phyloP scores from a whole-genome alignment of 768 basidiomycete species.

The Phylloporus sp. region DNA sequence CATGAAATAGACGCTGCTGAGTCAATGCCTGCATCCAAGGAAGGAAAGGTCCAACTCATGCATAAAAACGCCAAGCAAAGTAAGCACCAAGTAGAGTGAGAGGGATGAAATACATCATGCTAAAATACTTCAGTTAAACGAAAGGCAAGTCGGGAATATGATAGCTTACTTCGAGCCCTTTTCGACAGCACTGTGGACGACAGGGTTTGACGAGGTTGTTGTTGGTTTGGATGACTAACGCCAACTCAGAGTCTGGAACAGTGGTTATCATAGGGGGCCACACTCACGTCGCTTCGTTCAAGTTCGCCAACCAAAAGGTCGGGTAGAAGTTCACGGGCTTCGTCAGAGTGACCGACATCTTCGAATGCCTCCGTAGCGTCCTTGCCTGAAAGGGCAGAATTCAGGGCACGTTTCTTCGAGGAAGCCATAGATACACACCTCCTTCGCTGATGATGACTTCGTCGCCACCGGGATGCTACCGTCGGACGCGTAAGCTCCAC shows the following conservation, averaged over 20 bases:
- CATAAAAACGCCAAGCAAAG: conserved; percentile 84
- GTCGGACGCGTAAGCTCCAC: conserved; percentile 5
- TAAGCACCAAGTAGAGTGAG: conserved; percentile 76
- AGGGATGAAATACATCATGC: conserved; percentile 82
- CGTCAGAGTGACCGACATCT: conserved; percentile 98
- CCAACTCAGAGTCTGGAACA: background rate
- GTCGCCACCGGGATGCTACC: conserved; percentile 94
- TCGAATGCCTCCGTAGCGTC: conserved; percentile 99
- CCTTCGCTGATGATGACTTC: conserved; percentile 94
- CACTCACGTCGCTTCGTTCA: conserved; percentile 61
- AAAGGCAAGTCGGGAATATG: conserved; percentile 1
- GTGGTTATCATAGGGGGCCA: background rate
- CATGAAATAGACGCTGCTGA: conserved; percentile 6
- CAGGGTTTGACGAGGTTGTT: conserved; percentile 40
- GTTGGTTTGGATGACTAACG: conserved; percentile 51
- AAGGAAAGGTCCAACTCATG: conserved; percentile 11
- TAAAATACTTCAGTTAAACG: conserved; percentile 25
- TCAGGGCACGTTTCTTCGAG: background rate
- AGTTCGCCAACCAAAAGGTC: conserved; percentile 81
- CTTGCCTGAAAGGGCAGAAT: conserved; percentile 55
- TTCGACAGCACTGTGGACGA: conserved; percentile 47
- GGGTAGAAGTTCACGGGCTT: conserved; percentile 82
- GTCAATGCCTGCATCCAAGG: background rate
- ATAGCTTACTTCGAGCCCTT: conserved; percentile 64
- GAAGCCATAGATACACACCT: conserved; percentile 49